phyloP scores from a whole-genome alignment of 768 basidiomycete species.

The Amanita muscaria region DNA sequence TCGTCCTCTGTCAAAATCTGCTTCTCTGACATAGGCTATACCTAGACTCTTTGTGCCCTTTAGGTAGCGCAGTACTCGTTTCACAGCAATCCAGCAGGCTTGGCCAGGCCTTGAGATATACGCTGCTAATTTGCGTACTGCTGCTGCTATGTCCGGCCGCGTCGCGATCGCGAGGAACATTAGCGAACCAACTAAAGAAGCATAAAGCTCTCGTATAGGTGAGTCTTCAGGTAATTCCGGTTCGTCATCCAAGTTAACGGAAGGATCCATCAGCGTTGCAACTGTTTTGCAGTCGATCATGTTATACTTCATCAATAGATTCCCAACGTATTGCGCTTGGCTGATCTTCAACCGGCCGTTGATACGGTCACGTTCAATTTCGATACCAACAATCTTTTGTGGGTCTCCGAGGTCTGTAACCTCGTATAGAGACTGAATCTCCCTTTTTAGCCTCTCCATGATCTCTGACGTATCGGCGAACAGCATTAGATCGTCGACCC shows the following conservation, averaged over 20 bases:
- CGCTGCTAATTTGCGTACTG: conserved; percentile 19
- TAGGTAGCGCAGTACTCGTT: too few relatives aligned
- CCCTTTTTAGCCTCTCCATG: conserved; percentile 8
- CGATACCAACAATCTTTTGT: conserved; percentile 21
- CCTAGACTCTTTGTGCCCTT: too few relatives aligned
- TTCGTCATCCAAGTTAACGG: too few relatives aligned
- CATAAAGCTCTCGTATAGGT: too few relatives aligned
- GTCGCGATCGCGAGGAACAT: conserved; percentile 16
- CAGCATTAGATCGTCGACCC: conserved; percentile 23
- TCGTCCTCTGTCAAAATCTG: conserved; percentile 48
- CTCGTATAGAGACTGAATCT: conserved; percentile 12
- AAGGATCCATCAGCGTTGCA: too few relatives aligned
- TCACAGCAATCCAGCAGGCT: conserved; percentile 27
- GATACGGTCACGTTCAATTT: conserved; percentile 13
- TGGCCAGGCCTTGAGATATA: conserved; percentile 24
- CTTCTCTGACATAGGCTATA: not conserved
- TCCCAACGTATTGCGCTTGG: too few relatives aligned
- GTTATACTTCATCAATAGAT: too few relatives aligned
- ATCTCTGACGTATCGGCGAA: conserved; percentile 5
- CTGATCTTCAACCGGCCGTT: too few relatives aligned
- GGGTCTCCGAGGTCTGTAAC: too few relatives aligned
- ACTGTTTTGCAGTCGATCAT: too few relatives aligned
- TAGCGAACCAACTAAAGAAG: too few relatives aligned
- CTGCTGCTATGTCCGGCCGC: conserved; percentile 20
- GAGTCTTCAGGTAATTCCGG: too few relatives aligned